phyloP scores from a whole-genome alignment of 176 grass and related monocot genomes.

The Sorghum bicolor region Sorghum_bicolor_NCBIv3 NC_012872.2:66558001-66558500 shows the following conservation, averaged over 20 bases:
- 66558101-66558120: neutral
- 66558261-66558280: neutral
- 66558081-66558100: too few species aligned
- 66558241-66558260: neutral
- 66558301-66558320: neutral
- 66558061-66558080: too few species aligned
- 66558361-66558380: neutral
- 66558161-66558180: neutral
- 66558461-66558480: neutral
- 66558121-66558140: neutral
- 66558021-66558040: too few species aligned
- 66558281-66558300: neutral
- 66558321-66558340: neutral
- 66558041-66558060: too few species aligned
- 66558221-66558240: slow-evolving; percentile 33
- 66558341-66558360: neutral
- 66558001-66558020: too few species aligned
- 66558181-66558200: neutral
- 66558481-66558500: neutral
- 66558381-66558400: too few species aligned
- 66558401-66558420: too few species aligned
- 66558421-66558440: neutral
- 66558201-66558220: slow-evolving; percentile 12
- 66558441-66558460: neutral
- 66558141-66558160: neutral